Percentiles rank a stretch among this genome's conserved stretches.
phyloP scores from a whole-genome alignment of 306 rosid species.

The Acmispon strigosus region DNA sequence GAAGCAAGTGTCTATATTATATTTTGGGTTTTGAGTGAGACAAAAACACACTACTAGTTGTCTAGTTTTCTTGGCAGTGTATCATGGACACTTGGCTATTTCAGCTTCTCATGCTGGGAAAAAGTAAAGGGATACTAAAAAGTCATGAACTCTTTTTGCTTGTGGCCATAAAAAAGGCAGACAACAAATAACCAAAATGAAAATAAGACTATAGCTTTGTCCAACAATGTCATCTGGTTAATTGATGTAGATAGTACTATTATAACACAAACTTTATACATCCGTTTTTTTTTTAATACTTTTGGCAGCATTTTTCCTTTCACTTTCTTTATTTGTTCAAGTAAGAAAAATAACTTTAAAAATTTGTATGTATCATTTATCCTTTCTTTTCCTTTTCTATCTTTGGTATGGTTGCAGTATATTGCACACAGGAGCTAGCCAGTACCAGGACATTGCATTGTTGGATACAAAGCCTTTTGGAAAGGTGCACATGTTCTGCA shows the following conservation, averaged over 20 bases:
- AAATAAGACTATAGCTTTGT: neutral
- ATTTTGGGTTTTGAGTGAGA: slow-evolving; percentile 19
- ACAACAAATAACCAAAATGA: slow-evolving; percentile 26
- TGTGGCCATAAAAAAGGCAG: slow-evolving; percentile 55
- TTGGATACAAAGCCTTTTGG: slow-evolving; percentile 98
- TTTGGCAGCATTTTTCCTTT: neutral
- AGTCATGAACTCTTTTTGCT: slow-evolving; percentile 30
- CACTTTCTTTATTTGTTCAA: too few relatives aligned
- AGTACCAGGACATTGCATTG: slow-evolving; percentile 88
- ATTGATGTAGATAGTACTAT: neutral
- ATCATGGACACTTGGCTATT: slow-evolving; percentile 14
- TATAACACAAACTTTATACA: neutral
- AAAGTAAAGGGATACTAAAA: slow-evolving; percentile 27
- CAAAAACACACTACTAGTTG: slow-evolving; percentile 24
- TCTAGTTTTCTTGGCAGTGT: slow-evolving; percentile 4
- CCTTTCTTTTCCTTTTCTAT: neutral
- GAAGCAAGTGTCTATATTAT: slow-evolving; percentile 2
- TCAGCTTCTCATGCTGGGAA: slow-evolving; percentile 5
- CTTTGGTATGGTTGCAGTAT: slow-evolving; percentile 46
- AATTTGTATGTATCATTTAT: neutral
- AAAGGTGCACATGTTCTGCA: slow-evolving; percentile 40
- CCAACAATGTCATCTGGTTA: neutral
- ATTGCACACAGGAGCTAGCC: slow-evolving; percentile 88
- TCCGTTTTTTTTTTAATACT: neutral
- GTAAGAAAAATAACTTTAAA: too few relatives aligned